phyloP scores from a whole-genome alignment of 192 early-diverging fungal genomes.

The Coemansia nantahalensis region DNA sequence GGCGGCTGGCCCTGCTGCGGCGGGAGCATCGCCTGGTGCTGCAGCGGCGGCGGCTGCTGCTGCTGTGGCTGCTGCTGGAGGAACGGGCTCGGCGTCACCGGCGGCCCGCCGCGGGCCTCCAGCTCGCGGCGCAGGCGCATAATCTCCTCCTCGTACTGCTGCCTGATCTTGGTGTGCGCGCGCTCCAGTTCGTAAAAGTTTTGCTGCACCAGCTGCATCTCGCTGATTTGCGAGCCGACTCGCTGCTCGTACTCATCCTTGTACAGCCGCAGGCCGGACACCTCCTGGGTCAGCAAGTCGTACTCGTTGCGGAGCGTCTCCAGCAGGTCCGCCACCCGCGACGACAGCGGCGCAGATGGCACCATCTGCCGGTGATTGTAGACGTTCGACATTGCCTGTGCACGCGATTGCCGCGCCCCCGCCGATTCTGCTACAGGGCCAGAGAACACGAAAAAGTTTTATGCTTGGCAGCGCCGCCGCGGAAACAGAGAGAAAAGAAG shows the following conservation, averaged over 20 bases:
- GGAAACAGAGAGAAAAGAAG: too few relatives aligned
- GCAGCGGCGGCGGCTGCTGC: constrained; percentile 58
- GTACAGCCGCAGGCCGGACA: constrained; percentile 66
- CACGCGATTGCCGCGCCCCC: neutral
- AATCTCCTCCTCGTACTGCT: constrained; percentile 90
- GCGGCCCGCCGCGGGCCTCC: constrained; percentile 64
- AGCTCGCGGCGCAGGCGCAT: constrained; percentile 76
- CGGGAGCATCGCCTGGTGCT: constrained; percentile 56
- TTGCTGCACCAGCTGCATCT: constrained; percentile 77
- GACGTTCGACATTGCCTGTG: constrained; percentile 57
- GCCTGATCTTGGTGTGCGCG: constrained; percentile 72
- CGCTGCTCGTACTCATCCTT: constrained; percentile 88
- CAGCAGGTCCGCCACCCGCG: constrained; percentile 72
- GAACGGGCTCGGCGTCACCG: constrained; percentile 50
- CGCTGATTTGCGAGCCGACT: constrained; percentile 74
- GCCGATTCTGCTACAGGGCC: too few relatives aligned
- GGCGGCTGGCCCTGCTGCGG: constrained; percentile 62
- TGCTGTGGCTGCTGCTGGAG: constrained; percentile 54
- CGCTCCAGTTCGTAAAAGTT: constrained; percentile 78
- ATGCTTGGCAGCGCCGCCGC: too few relatives aligned
- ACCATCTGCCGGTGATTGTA: constrained; percentile 83
- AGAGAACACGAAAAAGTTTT: too few relatives aligned
- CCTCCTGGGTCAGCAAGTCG: constrained; percentile 74
- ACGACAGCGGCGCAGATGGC: constrained; percentile 58
- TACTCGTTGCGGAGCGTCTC: constrained; percentile 79